phyloP scores from a whole-genome alignment of 805 yeast genomes.

The Lachancea waltii region DNA sequence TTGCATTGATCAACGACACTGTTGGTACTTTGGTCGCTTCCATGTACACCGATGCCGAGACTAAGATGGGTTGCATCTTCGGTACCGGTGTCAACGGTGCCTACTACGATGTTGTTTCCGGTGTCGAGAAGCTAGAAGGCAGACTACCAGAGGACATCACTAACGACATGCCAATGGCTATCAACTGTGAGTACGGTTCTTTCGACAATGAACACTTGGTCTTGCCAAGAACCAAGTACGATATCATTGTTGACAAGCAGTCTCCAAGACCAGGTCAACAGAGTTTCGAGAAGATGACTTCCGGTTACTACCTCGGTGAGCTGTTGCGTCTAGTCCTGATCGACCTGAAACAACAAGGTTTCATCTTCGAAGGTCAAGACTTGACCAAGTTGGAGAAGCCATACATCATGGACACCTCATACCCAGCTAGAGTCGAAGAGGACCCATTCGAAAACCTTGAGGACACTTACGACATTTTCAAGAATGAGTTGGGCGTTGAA shows the following conservation, averaged over 20 bases:
- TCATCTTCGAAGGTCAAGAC: constrained; percentile 67
- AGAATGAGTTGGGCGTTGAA: constrained; percentile 48
- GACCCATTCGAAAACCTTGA: constrained; percentile 81
- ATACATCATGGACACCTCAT: constrained; percentile 82
- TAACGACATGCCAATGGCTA: constrained; percentile 74
- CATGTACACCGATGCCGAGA: constrained; percentile 78
- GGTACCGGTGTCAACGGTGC: constrained; percentile 99
- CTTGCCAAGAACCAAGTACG: constrained; percentile 88
- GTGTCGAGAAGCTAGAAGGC: constrained; percentile 79
- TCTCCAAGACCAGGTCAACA: constrained; percentile 97
- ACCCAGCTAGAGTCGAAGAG: constrained; percentile 79
- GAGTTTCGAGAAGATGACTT: constrained; percentile 92
- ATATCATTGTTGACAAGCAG: constrained; percentile 67
- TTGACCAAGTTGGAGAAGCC: constrained; percentile 51
- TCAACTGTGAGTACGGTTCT: constrained; percentile 97
- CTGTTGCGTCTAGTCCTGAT: constrained; percentile 71
- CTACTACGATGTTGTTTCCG: constrained; percentile 68
- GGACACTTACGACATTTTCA: constrained; percentile 65
- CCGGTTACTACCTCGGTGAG: constrained; percentile 95
- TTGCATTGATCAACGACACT: constrained; percentile 93
- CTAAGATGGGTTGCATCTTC: constrained; percentile 91
- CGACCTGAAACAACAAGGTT: constrained; percentile 59
- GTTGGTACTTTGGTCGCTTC: constrained; percentile 97
- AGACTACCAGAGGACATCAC: constrained; percentile 56
- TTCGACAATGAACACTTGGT: constrained; percentile 83